Evolutionary conservation across 78 protist genomes (phyloP).

Genomic region (Chrysochromulina parva): DNA sequence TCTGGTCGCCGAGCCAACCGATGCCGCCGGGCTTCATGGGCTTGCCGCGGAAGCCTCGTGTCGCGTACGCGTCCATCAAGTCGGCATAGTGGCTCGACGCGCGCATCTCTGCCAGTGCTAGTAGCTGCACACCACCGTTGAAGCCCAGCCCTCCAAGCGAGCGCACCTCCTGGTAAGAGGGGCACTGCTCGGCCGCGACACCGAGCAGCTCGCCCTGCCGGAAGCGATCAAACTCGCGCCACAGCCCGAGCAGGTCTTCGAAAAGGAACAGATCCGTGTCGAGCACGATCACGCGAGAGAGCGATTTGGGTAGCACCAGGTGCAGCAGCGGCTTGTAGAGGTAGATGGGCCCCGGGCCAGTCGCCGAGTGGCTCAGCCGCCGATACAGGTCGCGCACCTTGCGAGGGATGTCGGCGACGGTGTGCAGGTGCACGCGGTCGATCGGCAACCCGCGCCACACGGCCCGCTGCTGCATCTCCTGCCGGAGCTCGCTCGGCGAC

Average conservation of each 20-base stretch:
- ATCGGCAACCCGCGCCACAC: background rate
- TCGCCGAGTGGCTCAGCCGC: background rate
- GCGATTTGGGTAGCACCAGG: background rate
- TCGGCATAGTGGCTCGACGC: background rate
- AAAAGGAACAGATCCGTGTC: background rate
- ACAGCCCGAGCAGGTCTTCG: background rate
- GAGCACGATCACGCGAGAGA: background rate
- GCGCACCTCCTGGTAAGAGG: constrained; percentile 19
- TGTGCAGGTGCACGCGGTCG: background rate
- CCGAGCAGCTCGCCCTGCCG: background rate
- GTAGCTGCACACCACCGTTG: constrained; percentile 23
- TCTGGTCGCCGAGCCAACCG: constrained; percentile 28
- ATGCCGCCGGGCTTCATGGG: constrained; percentile 13
- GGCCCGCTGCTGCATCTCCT: background rate
- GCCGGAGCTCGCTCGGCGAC: background rate
- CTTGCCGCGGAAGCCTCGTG: too few species aligned
- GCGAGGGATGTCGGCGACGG: background rate
- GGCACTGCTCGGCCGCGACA: constrained; percentile 5
- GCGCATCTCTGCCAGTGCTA: background rate
- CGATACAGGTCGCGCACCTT: background rate
- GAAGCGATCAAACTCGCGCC: background rate
- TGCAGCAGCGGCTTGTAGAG: background rate
- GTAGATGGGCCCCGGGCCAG: background rate
- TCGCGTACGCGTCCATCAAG: background rate
- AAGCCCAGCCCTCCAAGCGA: background rate